Evolutionary conservation across 352 stramenopile genomes (phyloP), one percentile per base, ranked within the genome.

Genomic region (Pythium volutum): DNA sequence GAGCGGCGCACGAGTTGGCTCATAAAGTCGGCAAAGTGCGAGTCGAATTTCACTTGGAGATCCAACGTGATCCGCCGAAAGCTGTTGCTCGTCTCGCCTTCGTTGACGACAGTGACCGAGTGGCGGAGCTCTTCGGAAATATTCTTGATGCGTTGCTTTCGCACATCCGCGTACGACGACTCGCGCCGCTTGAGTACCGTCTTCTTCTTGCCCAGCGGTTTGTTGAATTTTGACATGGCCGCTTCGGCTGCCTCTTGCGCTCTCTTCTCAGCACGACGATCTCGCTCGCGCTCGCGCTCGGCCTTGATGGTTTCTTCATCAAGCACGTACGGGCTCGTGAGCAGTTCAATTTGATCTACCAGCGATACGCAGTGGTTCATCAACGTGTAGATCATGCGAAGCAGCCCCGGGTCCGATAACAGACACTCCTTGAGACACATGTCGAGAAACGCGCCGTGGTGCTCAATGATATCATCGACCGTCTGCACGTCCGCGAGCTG

Each of bases 361-460:
- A 99, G 98, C 1, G 91, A 78, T 38, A 98, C 83, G 66, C 97
- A 99, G 16, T 97, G 97, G 14, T 89, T 98, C 91, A 99, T 97
- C 51, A 99, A 79, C 67, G 97, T 98, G 10, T 92, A 97, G 31
- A 99, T 79, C 26, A 95, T 88, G 3, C 86, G 76, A 34, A 99
- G 79, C 2, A 99, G 70, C n/a, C 97, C 85, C 25, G 88, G 89
- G 66, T 98, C 97, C 0, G 95, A 98, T 41, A 99, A 75, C 29
- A 99, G 75, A 48, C 96, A 99, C 62, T 99, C 96, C 66, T 98
- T 98, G 27, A 99, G 63, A 53, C 96, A 98, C 53, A 90, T 88
- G 62, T 99, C 90, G 3, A 99, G 80, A 64, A 99, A 99, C 36
- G 97, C 81, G 42, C 94, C 82, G 75, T 99, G 98, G 36, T 88